Conservation (phyloP, 805 yeast species). For the Saccharomyces kudriavzevii region DNA sequence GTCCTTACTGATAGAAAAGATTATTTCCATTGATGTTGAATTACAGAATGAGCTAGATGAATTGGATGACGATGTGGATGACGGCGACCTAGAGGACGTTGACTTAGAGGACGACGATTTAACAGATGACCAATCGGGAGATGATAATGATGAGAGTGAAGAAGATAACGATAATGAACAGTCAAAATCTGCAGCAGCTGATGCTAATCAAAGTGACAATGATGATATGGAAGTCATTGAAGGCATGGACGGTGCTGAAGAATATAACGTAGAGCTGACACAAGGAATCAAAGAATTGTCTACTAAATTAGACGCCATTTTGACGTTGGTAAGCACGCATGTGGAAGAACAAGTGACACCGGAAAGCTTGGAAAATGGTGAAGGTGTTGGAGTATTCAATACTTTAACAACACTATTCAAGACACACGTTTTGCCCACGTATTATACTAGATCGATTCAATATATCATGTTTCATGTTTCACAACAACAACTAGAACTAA, state of each 20-base stretch:
- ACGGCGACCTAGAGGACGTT: constrained; percentile 40
- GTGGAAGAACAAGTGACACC: constrained; percentile 43
- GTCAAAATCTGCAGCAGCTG: constrained; percentile 28
- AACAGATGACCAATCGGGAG: constrained; percentile 27
- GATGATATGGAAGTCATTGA: constrained; percentile 28
- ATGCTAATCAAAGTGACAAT: constrained; percentile 27
- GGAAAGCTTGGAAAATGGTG: constrained; percentile 48
- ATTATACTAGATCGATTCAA: constrained; percentile 82
- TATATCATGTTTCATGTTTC: constrained; percentile 73
- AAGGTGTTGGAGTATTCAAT: constrained; percentile 61
- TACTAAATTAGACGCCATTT: constrained; percentile 62
- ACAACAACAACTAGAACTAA: constrained; percentile 72
- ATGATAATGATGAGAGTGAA: constrained; percentile 25
- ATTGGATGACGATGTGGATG: constrained; percentile 64
- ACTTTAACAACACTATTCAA: constrained; percentile 70
- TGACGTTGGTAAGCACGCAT: constrained; percentile 47
- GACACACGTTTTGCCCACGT: constrained; percentile 82
- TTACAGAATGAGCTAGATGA: constrained; percentile 83
- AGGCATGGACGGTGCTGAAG: constrained; percentile 36
- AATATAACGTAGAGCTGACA: constrained; percentile 40
- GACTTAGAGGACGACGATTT: constrained; percentile 29
- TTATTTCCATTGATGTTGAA: constrained; percentile 85
- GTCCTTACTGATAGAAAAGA: constrained; percentile 70
- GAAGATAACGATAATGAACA: constrained; percentile 31
- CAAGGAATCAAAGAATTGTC: constrained; percentile 46